phyloP scores from a whole-genome alignment of 2,329 filamentous ascomycete species.

The Lachnellula cervina region DNA sequence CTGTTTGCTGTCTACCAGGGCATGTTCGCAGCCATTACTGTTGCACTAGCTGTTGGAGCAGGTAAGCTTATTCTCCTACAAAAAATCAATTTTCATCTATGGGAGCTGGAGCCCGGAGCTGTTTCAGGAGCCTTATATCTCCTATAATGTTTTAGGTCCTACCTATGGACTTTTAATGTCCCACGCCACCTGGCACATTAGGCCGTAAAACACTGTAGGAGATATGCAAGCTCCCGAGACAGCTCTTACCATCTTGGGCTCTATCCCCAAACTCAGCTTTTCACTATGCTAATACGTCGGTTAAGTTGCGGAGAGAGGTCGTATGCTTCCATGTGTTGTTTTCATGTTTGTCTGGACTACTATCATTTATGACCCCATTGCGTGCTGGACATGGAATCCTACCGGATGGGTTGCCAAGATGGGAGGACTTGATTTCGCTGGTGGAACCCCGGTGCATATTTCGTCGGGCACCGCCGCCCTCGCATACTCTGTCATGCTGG shows the following conservation, averaged over 20 bases:
- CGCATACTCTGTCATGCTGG: constrained; percentile 87
- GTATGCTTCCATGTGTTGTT: constrained; percentile 81
- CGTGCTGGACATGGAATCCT: constrained; percentile 92
- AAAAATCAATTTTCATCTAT: too few relatives aligned
- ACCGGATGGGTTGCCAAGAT: constrained; percentile 74
- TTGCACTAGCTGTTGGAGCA: constrained; percentile 78
- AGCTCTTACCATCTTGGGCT: too few relatives aligned
- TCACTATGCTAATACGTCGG: too few relatives aligned
- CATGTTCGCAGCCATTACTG: constrained; percentile 79
- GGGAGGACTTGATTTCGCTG: constrained; percentile 83
- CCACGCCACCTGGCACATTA: too few relatives aligned
- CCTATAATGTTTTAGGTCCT: too few relatives aligned
- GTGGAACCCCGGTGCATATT: constrained; percentile 87
- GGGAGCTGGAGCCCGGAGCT: too few relatives aligned
- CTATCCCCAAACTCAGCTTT: too few relatives aligned
- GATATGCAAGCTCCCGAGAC: too few relatives aligned
- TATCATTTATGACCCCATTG: constrained; percentile 85
- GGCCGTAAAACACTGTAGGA: too few relatives aligned
- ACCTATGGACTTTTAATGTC: too few relatives aligned
- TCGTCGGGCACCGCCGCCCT: constrained; percentile 73
- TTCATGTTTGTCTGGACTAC: constrained; percentile 95
- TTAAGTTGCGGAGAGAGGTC: constrained; percentile 81
- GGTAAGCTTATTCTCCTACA: too few relatives aligned
- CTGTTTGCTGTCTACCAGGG: constrained; percentile 82
- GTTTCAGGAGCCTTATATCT: too few relatives aligned